Evolutionary conservation across 768 basidiomycete species (phyloP).

Genomic region (Leccinum fibrillosum): DNA sequence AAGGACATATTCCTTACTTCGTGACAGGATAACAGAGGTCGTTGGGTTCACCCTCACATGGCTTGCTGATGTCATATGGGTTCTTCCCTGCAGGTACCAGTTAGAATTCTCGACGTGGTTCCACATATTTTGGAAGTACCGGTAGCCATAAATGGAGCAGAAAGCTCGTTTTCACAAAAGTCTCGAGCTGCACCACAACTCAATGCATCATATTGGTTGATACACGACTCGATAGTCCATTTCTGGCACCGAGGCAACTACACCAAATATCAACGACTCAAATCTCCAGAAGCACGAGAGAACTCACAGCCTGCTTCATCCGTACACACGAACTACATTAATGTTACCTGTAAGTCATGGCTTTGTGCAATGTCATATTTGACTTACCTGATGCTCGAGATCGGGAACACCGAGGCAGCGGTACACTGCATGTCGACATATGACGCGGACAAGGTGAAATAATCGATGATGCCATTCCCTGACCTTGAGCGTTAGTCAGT

Average conservation of each 20-base stretch:
- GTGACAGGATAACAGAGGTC: conserved; percentile 61
- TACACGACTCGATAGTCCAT: conserved; percentile 54
- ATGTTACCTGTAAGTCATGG: neutral
- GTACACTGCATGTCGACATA: conserved; percentile 59
- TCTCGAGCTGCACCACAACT: conserved; percentile 62
- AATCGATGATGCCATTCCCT: conserved; percentile 47
- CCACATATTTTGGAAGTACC: conserved; percentile 27
- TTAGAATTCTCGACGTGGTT: neutral
- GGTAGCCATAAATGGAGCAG: conserved; percentile 23
- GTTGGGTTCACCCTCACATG: conserved; percentile 49
- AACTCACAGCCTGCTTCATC: conserved; percentile 41
- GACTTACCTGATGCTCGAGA: conserved; percentile 35
- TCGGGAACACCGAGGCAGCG: conserved; percentile 44
- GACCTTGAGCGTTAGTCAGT: neutral
- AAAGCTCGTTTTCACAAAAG: conserved; percentile 59
- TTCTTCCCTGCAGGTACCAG: conserved; percentile 39
- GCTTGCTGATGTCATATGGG: conserved; percentile 67
- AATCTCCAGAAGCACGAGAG: neutral
- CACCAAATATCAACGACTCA: neutral
- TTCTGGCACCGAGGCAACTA: conserved; percentile 71
- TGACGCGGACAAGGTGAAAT: conserved; percentile 35
- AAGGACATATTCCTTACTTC: conserved; percentile 24
- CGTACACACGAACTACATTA: conserved; percentile 33
- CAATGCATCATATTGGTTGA: conserved; percentile 64
- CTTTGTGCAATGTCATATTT: neutral